Conservation (phyloP, 192 early-diverging fungal species). For the Coemansia biformis region DNA sequence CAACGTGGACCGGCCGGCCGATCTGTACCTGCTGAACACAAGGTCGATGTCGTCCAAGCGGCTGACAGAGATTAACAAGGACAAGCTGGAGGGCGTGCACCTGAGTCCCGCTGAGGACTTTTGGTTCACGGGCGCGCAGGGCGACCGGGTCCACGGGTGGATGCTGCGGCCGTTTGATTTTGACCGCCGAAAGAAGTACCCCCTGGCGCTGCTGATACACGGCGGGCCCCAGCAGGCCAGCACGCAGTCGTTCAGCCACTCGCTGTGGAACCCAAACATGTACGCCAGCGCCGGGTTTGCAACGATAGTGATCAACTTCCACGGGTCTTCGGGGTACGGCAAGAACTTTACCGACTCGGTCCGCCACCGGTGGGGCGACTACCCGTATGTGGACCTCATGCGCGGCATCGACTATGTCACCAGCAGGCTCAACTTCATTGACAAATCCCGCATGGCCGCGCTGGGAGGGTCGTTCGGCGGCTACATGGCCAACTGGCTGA, state of each 20-base stretch:
- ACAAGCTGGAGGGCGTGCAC: slow-evolving; percentile 40
- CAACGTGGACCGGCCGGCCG: slow-evolving; percentile 34
- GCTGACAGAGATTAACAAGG: slow-evolving; percentile 49
- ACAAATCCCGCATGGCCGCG: slow-evolving; percentile 54
- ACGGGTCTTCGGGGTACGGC: slow-evolving; percentile 77
- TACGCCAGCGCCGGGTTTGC: slow-evolving; percentile 70
- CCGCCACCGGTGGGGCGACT: slow-evolving; percentile 66
- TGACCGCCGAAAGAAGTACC: slow-evolving; percentile 55
- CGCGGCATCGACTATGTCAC: slow-evolving; percentile 61
- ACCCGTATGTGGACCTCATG: slow-evolving; percentile 72
- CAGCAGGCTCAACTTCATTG: slow-evolving; percentile 52
- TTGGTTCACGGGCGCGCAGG: slow-evolving; percentile 61
- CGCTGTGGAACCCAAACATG: slow-evolving; percentile 69
- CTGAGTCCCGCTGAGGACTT: slow-evolving; percentile 58
- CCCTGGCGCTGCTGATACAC: slow-evolving; percentile 73
- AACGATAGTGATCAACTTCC: slow-evolving; percentile 66
- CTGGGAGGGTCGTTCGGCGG: slow-evolving; percentile 80
- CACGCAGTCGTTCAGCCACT: slow-evolving; percentile 52
- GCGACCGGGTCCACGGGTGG: slow-evolving; percentile 53
- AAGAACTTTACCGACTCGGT: slow-evolving; percentile 71
- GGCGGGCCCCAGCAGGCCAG: slow-evolving; percentile 76
- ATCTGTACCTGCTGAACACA: slow-evolving; percentile 31
- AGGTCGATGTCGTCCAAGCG: slow-evolving; percentile 14
- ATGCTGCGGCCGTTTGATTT: slow-evolving; percentile 60
- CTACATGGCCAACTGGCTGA: slow-evolving; percentile 83